These are phyloP conservation scores for Mallotus repandus DNA, from an alignment of 441 rosid genomes.

Conservation along the genomic window DNA sequence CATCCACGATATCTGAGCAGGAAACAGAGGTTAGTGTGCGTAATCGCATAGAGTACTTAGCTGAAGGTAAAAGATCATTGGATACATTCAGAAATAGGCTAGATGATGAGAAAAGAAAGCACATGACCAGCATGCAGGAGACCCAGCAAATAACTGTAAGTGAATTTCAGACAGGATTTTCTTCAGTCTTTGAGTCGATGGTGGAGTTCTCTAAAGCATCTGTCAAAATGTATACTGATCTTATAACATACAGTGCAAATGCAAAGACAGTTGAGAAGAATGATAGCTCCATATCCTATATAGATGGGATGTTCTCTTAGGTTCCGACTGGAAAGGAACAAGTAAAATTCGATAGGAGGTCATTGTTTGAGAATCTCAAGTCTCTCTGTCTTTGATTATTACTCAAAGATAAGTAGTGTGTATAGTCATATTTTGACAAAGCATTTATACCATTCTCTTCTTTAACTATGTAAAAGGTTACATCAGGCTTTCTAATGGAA, in stretches of 20 bases:
- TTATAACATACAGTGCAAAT: constrained; percentile 25
- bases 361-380: constrained; percentile 8
- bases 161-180: constrained; percentile 45
- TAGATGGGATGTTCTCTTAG: constrained; percentile 25
- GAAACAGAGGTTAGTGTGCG: constrained; percentile 22
- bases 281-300: constrained; percentile 11
- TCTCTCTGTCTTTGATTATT: background rate
- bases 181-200: constrained; percentile 39
- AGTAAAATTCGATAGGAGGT: background rate
- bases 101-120: constrained; percentile 40
- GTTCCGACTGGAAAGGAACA: constrained; percentile 13
- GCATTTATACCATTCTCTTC: constrained; percentile 9
- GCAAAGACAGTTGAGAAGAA: constrained; percentile 18
- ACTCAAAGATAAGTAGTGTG: background rate
- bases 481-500: constrained; percentile 1
- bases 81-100: constrained; percentile 32
- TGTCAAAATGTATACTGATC: constrained; percentile 39
- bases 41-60: constrained; percentile 30
- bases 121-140: constrained; percentile 33
- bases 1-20: constrained; percentile 29
- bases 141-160: constrained; percentile 33
- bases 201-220: constrained; percentile 41
- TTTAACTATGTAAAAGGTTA: background rate
- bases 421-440: constrained; percentile 2
- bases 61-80: constrained; percentile 31